These are phyloP conservation scores for Dalbergia oliveri DNA, from an alignment of 306 rosid species.

Conservation along the genomic window DNA sequence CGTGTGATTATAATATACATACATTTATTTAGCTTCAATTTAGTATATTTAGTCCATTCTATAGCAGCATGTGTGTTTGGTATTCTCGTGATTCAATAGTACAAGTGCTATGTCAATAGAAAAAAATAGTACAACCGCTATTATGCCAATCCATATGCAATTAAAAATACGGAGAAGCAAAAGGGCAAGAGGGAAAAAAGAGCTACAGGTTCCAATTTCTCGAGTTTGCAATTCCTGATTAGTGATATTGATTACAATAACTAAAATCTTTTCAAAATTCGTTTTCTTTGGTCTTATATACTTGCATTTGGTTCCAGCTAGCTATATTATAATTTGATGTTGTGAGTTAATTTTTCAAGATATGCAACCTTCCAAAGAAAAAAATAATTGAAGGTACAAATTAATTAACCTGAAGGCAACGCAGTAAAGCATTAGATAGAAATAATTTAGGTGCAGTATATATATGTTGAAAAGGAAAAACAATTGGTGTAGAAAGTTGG, in stretches of 20 bases:
- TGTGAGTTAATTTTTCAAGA: background rate
- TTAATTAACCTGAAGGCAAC: background rate
- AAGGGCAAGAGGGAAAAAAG: background rate
- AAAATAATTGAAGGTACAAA: background rate
- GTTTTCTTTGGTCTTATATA: background rate
- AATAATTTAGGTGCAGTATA: too few relatives aligned
- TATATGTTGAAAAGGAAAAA: background rate
- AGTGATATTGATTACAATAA: background rate
- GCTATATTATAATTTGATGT: background rate
- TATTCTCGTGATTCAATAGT: constrained; percentile 5
- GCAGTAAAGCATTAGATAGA: background rate
- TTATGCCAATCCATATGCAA: background rate
- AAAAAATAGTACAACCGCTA: too few relatives aligned
- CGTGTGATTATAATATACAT: background rate
- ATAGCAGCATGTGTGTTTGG: background rate
- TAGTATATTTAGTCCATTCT: background rate
- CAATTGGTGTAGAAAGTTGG: background rate
- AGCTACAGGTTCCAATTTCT: background rate
- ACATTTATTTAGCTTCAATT: background rate
- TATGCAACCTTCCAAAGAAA: background rate
- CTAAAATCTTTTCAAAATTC: background rate
- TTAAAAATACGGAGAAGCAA: background rate
- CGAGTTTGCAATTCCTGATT: background rate
- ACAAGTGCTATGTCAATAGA: background rate
- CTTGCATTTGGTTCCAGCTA: background rate